Conservation (phyloP, 495 filamentous ascomycete species). For the Aspergillus avenaceus region DNA sequence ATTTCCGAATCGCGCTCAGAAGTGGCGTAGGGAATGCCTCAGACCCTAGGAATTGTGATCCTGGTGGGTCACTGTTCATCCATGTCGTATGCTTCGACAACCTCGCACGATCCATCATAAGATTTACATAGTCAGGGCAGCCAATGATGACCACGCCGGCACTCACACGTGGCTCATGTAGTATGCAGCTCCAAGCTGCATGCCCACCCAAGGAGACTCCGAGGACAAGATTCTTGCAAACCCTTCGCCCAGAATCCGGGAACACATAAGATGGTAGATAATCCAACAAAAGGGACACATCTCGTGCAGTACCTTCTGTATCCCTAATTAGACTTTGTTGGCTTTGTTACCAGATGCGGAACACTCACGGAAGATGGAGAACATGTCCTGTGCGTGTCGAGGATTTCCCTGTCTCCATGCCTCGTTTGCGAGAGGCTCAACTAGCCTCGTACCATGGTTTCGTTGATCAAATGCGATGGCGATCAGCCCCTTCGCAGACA, state of each 20-base stretch:
- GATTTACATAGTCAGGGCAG: slow-evolving; percentile 78
- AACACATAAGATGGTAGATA: slow-evolving; percentile 75
- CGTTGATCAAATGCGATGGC: slow-evolving; percentile 82
- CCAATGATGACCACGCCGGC: slow-evolving; percentile 79
- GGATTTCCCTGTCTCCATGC: slow-evolving; percentile 77
- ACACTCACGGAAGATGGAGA: slow-evolving; percentile 55
- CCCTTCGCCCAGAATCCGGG: slow-evolving; percentile 40
- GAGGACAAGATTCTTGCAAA: slow-evolving; percentile 68
- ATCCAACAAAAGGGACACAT: slow-evolving; percentile 68
- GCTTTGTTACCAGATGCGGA: neutral
- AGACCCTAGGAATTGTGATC: slow-evolving; percentile 66
- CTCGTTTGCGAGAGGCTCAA: slow-evolving; percentile 57
- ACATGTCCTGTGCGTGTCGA: slow-evolving; percentile 87
- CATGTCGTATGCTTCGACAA: slow-evolving; percentile 65
- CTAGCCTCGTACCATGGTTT: slow-evolving; percentile 76
- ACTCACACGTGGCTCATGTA: slow-evolving; percentile 72
- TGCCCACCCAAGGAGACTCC: slow-evolving; percentile 88
- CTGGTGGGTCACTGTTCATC: slow-evolving; percentile 48
- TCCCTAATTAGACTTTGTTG: neutral
- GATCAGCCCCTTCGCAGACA: slow-evolving; percentile 55
- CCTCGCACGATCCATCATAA: slow-evolving; percentile 74
- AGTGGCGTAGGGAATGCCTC: slow-evolving; percentile 68
- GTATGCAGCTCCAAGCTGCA: slow-evolving; percentile 75
- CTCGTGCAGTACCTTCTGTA: slow-evolving; percentile 66
- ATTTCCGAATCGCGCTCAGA: slow-evolving; percentile 53